Evolutionary conservation across 192 early-diverging fungal species (phyloP), one percentile per base, ranked within the genome.

Genomic region (Rhizoclosmatium globosum): DNA sequence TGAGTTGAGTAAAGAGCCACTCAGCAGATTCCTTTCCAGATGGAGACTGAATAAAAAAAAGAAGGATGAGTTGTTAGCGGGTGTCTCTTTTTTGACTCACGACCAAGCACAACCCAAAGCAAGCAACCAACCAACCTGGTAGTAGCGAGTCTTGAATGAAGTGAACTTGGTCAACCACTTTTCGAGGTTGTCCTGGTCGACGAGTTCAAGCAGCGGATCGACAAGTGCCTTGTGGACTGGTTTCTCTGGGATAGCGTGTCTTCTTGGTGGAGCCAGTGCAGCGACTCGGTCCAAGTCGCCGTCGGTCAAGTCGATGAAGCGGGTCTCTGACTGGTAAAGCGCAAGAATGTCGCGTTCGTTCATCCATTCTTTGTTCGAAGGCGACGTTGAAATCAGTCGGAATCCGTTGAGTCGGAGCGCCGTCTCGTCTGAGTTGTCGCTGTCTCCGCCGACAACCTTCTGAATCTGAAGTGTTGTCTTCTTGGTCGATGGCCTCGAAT

Each of bases 231-330:
- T 77, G 38, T 91, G 93, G 15, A 71, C 50, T 47, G 92, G 87
- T 7, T 69, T 64, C 17, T 44, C 44, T 11, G 95, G 94, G 61
- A 92, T 86, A 67, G 42, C 68, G 21, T 38, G 77, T 1, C 46
- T 31, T n/a, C 41, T 56, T 4, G 68, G 82, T 15, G 70, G 4
- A 4, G 64, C 42, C 6, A 76, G 23, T 41, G 6, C 21, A 47
- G 46, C 43, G 13, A 83, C 48, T 21, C 17, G n/a, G 19, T 84
- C 81, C 44, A 87, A 44, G 47, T 89, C 87, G 58, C 87, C 79
- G 76, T 97, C 94, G 39, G 96, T 98, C 45, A 98, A 88, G 81
- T 98, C 96, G 86, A 96, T 95, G 81, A 93, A 98, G 31, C 88
- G 84, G 65, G 91, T 87, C 44, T 89, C 87, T 13, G 83, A 81